Conservation (phyloP, 257 asterid genomes). For the Pogostemon cablin region DNA sequence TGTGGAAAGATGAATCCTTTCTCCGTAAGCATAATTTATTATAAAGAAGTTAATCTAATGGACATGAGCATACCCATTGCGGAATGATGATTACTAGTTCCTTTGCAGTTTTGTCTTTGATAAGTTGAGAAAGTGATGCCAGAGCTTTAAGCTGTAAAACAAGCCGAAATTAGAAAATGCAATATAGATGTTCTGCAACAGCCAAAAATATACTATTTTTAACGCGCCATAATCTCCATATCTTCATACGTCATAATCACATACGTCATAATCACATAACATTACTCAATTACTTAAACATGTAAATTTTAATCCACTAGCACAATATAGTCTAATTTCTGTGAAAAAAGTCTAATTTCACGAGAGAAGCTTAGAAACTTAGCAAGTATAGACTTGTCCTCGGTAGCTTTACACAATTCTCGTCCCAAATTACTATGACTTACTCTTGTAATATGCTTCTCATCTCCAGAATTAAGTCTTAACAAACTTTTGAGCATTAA, state of each 20-base stretch:
- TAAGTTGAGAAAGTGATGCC: conserved; percentile 69
- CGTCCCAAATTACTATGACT: conserved; percentile 7
- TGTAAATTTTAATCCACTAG: conserved; percentile 6
- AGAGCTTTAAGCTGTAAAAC: conserved; percentile 88
- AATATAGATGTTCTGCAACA: neutral
- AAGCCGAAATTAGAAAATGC: conserved; percentile 29
- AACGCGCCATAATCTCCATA: neutral
- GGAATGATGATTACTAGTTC: conserved; percentile 73
- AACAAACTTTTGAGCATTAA: conserved; percentile 1
- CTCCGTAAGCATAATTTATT: conserved; percentile 9
- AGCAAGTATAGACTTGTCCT: neutral
- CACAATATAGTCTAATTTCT: neutral
- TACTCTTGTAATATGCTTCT: neutral
- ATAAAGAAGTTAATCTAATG: conserved; percentile 16
- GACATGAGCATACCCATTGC: conserved; percentile 75
- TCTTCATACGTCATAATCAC: conserved; percentile 1
- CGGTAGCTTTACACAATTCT: neutral
- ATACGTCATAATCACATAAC: neutral
- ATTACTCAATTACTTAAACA: neutral
- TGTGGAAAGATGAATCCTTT: conserved; percentile 22
- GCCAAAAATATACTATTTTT: neutral
- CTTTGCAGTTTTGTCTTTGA: conserved; percentile 67
- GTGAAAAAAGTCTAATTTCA: neutral
- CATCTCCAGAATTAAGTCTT: conserved; percentile 1
- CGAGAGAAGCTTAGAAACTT: neutral